Percentiles rank a stretch among this genome's conserved stretches.
Conservation (phyloP, 331 rosid genomes). For the Cucumis variabilis region DNA sequence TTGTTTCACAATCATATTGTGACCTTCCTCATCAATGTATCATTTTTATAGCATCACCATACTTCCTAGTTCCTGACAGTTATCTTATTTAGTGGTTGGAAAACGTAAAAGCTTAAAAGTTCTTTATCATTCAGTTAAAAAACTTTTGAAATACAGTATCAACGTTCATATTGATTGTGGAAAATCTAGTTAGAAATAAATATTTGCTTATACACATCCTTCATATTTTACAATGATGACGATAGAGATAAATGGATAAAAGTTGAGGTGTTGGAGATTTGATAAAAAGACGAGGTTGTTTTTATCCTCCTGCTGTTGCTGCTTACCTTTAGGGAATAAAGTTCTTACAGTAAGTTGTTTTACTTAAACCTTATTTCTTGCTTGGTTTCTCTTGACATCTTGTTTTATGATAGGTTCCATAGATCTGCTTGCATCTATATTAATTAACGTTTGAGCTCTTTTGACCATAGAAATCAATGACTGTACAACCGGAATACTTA, state of each 20-base stretch:
- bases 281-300: neutral
- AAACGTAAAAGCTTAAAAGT: neutral
- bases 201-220: neutral
- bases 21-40: neutral
- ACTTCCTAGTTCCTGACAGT: neutral
- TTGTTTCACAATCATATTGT: neutral
- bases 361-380: neutral
- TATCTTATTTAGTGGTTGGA: neutral
- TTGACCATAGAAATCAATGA: constrained; percentile 16
- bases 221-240: neutral
- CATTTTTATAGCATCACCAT: neutral
- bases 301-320: neutral
- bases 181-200: neutral
- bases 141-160: neutral
- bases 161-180: neutral
- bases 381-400: neutral
- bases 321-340: neutral
- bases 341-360: neutral
- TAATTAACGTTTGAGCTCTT: constrained; percentile 4
- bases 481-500: neutral
- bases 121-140: neutral
- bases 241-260: neutral
- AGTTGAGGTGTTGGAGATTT: neutral
- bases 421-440: constrained; percentile 13
- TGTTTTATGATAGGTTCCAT: neutral